Percentiles rank a stretch among this genome's conserved stretches.
Conservation (phyloP, 2,329 filamentous ascomycete genomes). For the Mariannaea sp. region DNA sequence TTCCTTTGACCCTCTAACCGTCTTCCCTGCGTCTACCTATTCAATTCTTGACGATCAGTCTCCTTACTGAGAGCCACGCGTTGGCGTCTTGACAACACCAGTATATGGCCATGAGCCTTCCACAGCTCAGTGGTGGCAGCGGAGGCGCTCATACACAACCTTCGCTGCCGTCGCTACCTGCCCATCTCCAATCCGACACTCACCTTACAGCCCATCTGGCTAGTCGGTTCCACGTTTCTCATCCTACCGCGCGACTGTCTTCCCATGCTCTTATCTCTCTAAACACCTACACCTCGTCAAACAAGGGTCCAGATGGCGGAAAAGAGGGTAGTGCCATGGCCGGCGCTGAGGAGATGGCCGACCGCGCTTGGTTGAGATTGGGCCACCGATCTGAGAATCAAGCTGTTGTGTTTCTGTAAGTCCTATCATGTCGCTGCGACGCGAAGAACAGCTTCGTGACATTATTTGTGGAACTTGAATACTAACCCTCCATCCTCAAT, state of each 20-base stretch:
- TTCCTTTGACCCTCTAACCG: no score
- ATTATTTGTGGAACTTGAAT: not conserved
- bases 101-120: conserved; percentile 66
- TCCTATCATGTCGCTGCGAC: conserved; percentile 31
- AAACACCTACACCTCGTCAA: conserved; percentile 92
- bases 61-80: conserved; percentile 33
- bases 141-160: conserved; percentile 77
- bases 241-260: conserved; percentile 86
- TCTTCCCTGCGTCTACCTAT: conserved; percentile 16
- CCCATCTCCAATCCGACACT: conserved; percentile 78
- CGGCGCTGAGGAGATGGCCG: conserved; percentile 89
- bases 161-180: conserved; percentile 85
- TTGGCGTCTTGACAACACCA: conserved; percentile 39
- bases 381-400: conserved; percentile 93
- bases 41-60: conserved; percentile 17
- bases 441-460: conserved; percentile 1
- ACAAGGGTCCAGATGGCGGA: conserved; percentile 85
- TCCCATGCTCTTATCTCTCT: conserved; percentile 90
- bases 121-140: conserved; percentile 52
- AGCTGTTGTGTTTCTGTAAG: conserved; percentile 89
- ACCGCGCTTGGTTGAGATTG: conserved; percentile 81
- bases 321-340: conserved; percentile 92
- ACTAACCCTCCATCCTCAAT: conserved; percentile 33
- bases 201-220: conserved; percentile 82
- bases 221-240: conserved; percentile 87